phyloP scores from a whole-genome alignment of 257 asterid genomes.

The Solanum stenotomum region DNA sequence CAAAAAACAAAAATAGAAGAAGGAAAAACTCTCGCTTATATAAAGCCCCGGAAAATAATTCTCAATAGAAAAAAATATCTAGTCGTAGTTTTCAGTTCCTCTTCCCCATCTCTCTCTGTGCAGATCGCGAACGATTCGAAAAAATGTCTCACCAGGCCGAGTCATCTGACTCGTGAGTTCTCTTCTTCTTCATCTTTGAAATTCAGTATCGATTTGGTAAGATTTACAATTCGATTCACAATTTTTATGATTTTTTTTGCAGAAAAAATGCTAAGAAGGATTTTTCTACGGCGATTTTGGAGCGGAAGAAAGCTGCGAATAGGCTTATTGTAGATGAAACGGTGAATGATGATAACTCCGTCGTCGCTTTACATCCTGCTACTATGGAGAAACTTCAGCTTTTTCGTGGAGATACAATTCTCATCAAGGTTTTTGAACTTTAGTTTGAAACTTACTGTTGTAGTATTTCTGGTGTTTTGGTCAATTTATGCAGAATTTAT shows the following conservation, averaged over 20 bases:
- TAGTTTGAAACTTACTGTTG: background rate
- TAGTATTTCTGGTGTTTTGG: background rate
- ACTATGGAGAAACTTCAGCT: constrained; percentile 89
- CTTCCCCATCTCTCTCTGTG: background rate
- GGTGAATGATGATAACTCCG: constrained; percentile 77
- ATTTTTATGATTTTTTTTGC: background rate
- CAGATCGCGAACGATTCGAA: background rate
- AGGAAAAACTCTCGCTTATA: background rate
- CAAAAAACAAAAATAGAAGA: no score
- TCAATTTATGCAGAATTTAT: background rate
- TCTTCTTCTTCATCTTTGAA: background rate
- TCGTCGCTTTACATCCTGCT: constrained; percentile 57
- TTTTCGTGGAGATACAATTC: constrained; percentile 74
- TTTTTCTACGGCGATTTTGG: constrained; percentile 77
- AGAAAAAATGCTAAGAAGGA: constrained; percentile 70
- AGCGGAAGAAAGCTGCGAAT: constrained; percentile 79
- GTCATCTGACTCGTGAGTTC: constrained; percentile 72
- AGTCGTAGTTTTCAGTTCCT: background rate
- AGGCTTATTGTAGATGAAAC: constrained; percentile 82
- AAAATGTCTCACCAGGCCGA: constrained; percentile 60
- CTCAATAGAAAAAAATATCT: background rate
- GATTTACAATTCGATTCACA: background rate
- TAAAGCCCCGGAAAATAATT: background rate
- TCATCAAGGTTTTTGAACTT: constrained; percentile 45
- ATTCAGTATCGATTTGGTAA: background rate